Evolutionary conservation across 495 filamentous ascomycete species (phyloP).

Genomic region (Melanomma pulvis-pyrius): DNA sequence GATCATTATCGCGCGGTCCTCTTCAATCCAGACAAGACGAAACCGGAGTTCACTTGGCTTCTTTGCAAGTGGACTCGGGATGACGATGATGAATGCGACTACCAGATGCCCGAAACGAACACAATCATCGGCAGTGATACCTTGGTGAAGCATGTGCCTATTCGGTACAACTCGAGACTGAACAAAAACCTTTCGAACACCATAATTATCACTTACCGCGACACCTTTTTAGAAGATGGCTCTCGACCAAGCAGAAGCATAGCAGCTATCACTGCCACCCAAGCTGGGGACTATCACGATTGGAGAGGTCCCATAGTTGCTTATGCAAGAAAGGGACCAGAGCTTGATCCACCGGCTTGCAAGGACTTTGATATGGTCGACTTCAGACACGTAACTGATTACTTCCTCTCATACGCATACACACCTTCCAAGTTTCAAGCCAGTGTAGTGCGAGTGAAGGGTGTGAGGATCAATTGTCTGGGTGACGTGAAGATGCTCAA

Average conservation of each 20-base stretch:
- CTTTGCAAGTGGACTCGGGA: constrained; percentile 17
- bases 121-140: neutral
- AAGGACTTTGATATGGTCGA: constrained; percentile 43
- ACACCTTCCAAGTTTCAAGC: neutral
- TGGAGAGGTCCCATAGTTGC: constrained; percentile 40
- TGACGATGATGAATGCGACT: constrained; percentile 14
- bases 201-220: neutral
- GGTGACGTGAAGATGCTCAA: constrained; percentile 38
- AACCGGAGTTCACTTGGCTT: constrained; percentile 40
- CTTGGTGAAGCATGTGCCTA: neutral
- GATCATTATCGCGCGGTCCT: constrained; percentile 38
- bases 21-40: constrained; percentile 35
- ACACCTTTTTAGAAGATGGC: too few relatives aligned
- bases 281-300: neutral
- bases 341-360: constrained; percentile 12
- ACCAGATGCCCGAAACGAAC: neutral
- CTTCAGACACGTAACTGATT: constrained; percentile 42
- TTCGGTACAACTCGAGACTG: neutral
- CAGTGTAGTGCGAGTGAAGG: constrained; percentile 22
- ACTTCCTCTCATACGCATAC: constrained; percentile 34
- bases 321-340: constrained; percentile 25
- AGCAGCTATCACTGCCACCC: too few relatives aligned
- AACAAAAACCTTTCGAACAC: neutral
- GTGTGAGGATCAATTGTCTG: constrained; percentile 44
- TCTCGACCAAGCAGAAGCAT: too few relatives aligned